Percentiles rank a stretch among this genome's conserved stretches.
Conservation (phyloP, 139 green algal genomes). For the Cymbomonas tetramitiformis region DNA sequence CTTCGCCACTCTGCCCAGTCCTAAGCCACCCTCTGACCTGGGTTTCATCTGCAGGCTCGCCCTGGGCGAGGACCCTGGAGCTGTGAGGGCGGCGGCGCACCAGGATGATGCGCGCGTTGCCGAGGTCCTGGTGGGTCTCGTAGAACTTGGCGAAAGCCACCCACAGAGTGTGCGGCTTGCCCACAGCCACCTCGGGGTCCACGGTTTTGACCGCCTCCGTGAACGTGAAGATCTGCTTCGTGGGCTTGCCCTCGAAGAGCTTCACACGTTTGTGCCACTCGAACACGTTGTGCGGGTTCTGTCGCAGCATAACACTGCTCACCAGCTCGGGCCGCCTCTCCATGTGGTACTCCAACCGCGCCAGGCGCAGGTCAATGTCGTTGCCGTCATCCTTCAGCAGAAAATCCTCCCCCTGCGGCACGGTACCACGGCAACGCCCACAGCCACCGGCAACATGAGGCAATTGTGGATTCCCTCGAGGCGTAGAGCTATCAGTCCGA, state of each 20-base stretch:
- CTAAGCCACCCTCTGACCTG: too few relatives aligned
- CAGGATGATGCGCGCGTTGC: constrained; percentile 79
- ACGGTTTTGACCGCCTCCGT: constrained; percentile 86
- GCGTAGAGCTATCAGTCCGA: too few relatives aligned
- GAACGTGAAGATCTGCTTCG: constrained; percentile 66
- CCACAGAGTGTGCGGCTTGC: constrained; percentile 52
- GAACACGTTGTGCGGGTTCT: constrained; percentile 93
- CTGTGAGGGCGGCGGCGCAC: too few relatives aligned
- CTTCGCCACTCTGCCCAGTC: too few relatives aligned
- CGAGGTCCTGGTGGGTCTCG: constrained; percentile 77
- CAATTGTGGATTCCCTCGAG: too few relatives aligned
- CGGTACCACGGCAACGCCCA: too few relatives aligned
- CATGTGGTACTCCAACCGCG: constrained; percentile 70
- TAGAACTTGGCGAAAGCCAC: constrained; percentile 90
- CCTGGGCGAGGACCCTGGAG: too few relatives aligned
- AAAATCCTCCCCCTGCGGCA: constrained; percentile 53
- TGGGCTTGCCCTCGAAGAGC: constrained; percentile 72
- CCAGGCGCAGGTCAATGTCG: constrained; percentile 87
- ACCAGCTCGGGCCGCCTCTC: constrained; percentile 45
- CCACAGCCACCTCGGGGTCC: constrained; percentile 41
- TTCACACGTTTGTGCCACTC: constrained; percentile 89
- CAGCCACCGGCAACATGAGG: too few relatives aligned
- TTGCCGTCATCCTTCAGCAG: constrained; percentile 56
- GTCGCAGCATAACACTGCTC: constrained; percentile 70
- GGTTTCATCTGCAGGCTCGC: too few relatives aligned